Conservation (phyloP, 2,329 filamentous ascomycete species). For the Elsinoe australis region DNA sequence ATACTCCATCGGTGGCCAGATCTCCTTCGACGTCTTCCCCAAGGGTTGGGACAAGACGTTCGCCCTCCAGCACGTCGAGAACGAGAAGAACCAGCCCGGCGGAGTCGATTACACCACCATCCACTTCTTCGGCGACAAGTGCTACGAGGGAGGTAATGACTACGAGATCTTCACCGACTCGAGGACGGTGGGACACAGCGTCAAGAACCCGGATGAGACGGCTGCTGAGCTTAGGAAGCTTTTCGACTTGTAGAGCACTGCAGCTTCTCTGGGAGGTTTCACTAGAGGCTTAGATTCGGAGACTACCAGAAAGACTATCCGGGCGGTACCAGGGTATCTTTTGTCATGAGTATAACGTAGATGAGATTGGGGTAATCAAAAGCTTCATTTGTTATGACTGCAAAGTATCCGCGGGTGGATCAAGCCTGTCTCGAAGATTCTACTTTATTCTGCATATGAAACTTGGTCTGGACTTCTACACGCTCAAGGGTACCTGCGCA, state of each 20-base stretch:
- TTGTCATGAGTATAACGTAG: no score
- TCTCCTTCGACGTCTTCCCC: conserved; percentile 98
- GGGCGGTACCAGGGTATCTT: no score
- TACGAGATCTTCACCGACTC: conserved; percentile 83
- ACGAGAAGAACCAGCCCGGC: conserved; percentile 58
- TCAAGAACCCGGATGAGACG: conserved; percentile 75
- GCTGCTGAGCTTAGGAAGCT: conserved; percentile 70
- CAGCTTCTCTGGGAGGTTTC: no score
- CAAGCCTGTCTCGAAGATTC: no score
- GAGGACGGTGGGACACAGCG: conserved; percentile 77
- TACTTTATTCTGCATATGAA: no score
- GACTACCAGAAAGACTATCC: no score
- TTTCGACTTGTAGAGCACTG: conserved; percentile 52
- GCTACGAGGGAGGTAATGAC: conserved; percentile 83
- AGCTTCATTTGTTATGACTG: no score
- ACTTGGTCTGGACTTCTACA: no score
- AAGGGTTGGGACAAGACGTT: conserved; percentile 98
- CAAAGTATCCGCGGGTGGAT: no score
- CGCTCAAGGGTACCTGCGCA: no score
- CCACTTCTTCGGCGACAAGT: conserved; percentile 99
- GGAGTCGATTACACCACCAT: conserved; percentile 75
- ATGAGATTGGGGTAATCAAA: no score
- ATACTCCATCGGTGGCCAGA: conserved; percentile 91
- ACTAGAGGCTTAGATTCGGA: no score
- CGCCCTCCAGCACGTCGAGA: conserved; percentile 80